Base-by-base conservation (phyloP, 139 green algal genomes). In the Chlamydomonas incerta region DNA sequence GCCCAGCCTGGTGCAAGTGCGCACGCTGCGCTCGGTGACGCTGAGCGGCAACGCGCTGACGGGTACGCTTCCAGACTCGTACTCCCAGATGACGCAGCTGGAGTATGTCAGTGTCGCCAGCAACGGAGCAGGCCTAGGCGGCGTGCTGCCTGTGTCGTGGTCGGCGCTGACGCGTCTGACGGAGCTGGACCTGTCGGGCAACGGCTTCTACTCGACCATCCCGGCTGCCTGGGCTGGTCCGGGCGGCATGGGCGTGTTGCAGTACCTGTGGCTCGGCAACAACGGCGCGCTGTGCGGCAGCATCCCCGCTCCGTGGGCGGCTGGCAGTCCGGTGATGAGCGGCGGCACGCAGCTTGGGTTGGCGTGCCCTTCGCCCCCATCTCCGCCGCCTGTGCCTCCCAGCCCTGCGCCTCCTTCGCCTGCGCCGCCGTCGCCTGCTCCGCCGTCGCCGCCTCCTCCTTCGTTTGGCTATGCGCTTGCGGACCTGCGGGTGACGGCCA, bases 111-210 rank as follows among this genome's bases (percentile, higher is more conserved):
- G 88, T 72, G 65, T 92, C 0, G 72, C 41, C 6, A 28, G 58
- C 65, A 93, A 93, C 67, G 11, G 24, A 5, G 41, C 41, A 13
- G 41, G 41, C 1, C 75, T 93, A 14, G 41, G 21, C 21, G 89
- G 89, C 0, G 10, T 46, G 33, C 37, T 93, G 33, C 88, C 88
- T 28, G 33, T 13, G 2, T 24, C 9, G 8, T 85, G 76, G 69
- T 41, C 75, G 15, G 28, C 29, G 33, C 41, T 86, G 13, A 35
- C 55, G 17, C 35, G 17, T 29, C 73, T 72, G 5, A 34, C 57
- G 28, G 70, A 55, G 21, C 67, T 88, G 26, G 83, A 88, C 28
- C 21, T 89, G 41, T 68, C 58, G 35, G n/a, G 15, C 31, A 86
- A 86, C 85, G 85, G 68, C n/a, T 31, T 89, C 29, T 62, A 47